Conservation (phyloP, 371 early-diverging fungal genomes). For the Dinochytrium kinnereticum region DNA sequence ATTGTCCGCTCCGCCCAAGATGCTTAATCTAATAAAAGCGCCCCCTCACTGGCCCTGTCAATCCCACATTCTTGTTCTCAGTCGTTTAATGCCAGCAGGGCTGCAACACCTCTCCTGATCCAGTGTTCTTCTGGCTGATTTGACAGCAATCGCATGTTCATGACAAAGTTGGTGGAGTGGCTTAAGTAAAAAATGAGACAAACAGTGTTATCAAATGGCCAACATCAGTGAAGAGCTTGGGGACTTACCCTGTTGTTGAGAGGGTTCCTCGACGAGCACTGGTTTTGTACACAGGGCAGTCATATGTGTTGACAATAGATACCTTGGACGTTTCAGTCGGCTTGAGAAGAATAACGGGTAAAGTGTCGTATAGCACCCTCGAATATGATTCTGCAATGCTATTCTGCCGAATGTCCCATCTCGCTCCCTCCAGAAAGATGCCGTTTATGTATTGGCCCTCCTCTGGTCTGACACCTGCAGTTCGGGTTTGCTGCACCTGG, state of each 20-base stretch:
- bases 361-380: slow-evolving; percentile 53
- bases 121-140: slow-evolving; percentile 57
- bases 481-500: slow-evolving; percentile 48
- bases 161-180: slow-evolving; percentile 58
- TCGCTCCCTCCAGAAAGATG: slow-evolving; percentile 59
- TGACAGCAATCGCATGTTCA: slow-evolving; percentile 57
- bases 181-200: slow-evolving; percentile 6
- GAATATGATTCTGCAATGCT: slow-evolving; percentile 55
- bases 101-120: slow-evolving; percentile 57
- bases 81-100: slow-evolving; percentile 47
- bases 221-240: neutral
- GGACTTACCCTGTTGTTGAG: slow-evolving; percentile 60
- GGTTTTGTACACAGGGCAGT: slow-evolving; percentile 64
- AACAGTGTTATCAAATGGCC: neutral
- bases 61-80: slow-evolving; percentile 16
- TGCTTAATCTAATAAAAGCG: slow-evolving; percentile 12
- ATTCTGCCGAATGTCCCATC: slow-evolving; percentile 55
- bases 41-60: neutral
- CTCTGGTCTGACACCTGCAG: slow-evolving; percentile 59
- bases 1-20: slow-evolving; percentile 38
- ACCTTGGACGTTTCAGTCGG: slow-evolving; percentile 52
- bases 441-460: slow-evolving; percentile 61
- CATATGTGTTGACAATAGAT: slow-evolving; percentile 46
- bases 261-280: slow-evolving; percentile 58
- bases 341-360: slow-evolving; percentile 61